Base-by-base conservation (phyloP, 257 asterid species). In the Primulina huaijiensis region DNA sequence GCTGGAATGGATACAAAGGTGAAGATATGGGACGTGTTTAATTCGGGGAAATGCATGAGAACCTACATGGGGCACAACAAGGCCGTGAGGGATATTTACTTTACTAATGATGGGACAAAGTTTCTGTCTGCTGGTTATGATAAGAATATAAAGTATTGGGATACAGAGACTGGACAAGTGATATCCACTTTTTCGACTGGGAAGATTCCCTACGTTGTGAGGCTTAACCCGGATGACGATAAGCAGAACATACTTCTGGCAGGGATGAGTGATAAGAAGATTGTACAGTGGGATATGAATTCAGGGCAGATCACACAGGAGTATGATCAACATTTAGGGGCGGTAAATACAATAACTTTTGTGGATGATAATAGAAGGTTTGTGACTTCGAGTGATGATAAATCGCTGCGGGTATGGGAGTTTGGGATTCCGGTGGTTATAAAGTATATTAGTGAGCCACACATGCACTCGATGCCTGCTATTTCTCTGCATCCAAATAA, bases 391-490 rank as follows among this genome's bases (percentile, higher is more conserved):
- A 94, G 97, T 72, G 99, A 94, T 75, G 97, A 94, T 78, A 94
- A 94, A 74, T 94, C 99, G 0, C 81, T 94, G 21, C 92, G 97
- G 31, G 97, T 94, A 33, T 94, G 99, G 99, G 99, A 94, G 80
- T 94, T 31, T 84, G 99, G 99, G 62, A 94, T 94, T 34, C 99
- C 97, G 0, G 99, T 94, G 76, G 99, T 94, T 74, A 91, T 94
- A 20, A 94, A 94, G 85, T 94, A 94, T 70, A 94, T 94, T 40
- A 94, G 99, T 72, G 97, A 94, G 77, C 97, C 99, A 3, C 99
- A 94, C 68, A 94, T 94, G 99, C 99, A 94, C 74, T 94, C 99
- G 4, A 91, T 94, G 99, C 99, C 99, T 62, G 80, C 99, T 0
- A 89, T 94, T 58, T 67, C 99, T 2, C 68, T 92, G 80, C 97